These are phyloP conservation scores for Casuarina equisetifolia DNA, from an alignment of 306 rosid species.

Conservation along the genomic window DNA sequence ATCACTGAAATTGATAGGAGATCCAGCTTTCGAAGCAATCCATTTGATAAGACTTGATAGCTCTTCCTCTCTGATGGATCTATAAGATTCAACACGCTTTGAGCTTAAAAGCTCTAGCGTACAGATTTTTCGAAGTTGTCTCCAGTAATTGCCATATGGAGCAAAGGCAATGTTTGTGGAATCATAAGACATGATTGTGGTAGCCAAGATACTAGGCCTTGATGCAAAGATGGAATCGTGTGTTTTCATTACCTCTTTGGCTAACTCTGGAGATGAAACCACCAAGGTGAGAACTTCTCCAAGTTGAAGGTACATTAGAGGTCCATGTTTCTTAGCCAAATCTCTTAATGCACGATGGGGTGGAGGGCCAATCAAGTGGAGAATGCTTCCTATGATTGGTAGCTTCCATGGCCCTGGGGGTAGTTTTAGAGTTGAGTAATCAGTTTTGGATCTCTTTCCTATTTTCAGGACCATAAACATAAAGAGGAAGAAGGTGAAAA, in stretches of 20 bases:
- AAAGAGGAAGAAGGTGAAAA: conserved; percentile 1
- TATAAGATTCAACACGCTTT: conserved; percentile 31
- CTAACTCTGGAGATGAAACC: conserved; percentile 32
- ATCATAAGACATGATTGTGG: not conserved
- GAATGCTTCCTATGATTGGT: conserved; percentile 22
- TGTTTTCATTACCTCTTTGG: conserved; percentile 27
- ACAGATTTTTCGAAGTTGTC: too few relatives aligned
- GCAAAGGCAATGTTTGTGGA: not conserved
- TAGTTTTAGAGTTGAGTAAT: not conserved
- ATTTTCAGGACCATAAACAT: not conserved
- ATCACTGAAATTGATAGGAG: conserved; percentile 24
- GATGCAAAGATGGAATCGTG: conserved; percentile 32
- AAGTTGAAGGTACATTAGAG: conserved; percentile 28
- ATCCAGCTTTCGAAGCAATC: conserved; percentile 19
- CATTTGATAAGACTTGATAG: not conserved
- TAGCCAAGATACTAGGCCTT: conserved; percentile 1
- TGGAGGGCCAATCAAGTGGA: conserved; percentile 6
- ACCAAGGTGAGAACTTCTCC: not conserved
- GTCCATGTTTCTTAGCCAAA: conserved; percentile 32
- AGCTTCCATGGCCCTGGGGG: conserved; percentile 28
- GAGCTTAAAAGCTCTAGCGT: not conserved
- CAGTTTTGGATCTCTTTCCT: not conserved
- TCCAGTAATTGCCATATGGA: conserved; percentile 37
- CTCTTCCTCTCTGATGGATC: conserved; percentile 28
- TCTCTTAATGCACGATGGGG: conserved; percentile 13